Percentiles rank a stretch among this genome's conserved stretches.
Evolutionary conservation across 176 grass and related monocot species (phyloP).

Genomic region (Elymus sibiricus): DNA sequence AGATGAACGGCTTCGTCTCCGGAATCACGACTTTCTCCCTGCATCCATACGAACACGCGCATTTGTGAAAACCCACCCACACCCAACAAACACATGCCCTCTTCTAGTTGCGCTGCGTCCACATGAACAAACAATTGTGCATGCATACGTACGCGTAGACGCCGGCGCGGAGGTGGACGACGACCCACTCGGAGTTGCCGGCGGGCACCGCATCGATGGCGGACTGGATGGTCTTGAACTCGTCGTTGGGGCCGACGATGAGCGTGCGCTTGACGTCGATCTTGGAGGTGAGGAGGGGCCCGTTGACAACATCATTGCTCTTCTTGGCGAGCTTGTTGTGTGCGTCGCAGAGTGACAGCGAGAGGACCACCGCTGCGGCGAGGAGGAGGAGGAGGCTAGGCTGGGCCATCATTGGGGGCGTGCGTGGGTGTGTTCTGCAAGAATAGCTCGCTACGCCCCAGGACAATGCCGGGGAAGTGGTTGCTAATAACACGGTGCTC

Average conservation of each 20-base stretch:
- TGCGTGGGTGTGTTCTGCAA: background rate
- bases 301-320: slow-evolving; percentile 53
- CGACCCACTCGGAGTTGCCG: slow-evolving; percentile 66
- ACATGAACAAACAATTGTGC: background rate
- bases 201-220: slow-evolving; percentile 72
- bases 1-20: slow-evolving; percentile 75
- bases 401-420: slow-evolving; percentile 22
- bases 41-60: background rate
- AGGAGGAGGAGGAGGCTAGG: slow-evolving; percentile 8
- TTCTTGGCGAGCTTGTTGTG: slow-evolving; percentile 33
- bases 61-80: background rate
- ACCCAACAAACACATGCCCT: background rate
- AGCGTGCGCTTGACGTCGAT: slow-evolving; percentile 50
- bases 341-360: background rate
- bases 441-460: background rate
- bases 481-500: background rate
- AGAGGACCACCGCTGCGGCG: background rate
- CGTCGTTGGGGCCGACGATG: slow-evolving; percentile 55
- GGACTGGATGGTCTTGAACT: slow-evolving; percentile 66
- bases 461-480: background rate
- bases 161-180: slow-evolving; percentile 63
- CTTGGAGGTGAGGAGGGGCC: slow-evolving; percentile 59
- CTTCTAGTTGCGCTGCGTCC: background rate
- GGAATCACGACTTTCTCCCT: slow-evolving; percentile 78
- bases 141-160: slow-evolving; percentile 35